Conservation (phyloP, 1,284 basidiomycete genomes). For the Boletus sp. region DNA sequence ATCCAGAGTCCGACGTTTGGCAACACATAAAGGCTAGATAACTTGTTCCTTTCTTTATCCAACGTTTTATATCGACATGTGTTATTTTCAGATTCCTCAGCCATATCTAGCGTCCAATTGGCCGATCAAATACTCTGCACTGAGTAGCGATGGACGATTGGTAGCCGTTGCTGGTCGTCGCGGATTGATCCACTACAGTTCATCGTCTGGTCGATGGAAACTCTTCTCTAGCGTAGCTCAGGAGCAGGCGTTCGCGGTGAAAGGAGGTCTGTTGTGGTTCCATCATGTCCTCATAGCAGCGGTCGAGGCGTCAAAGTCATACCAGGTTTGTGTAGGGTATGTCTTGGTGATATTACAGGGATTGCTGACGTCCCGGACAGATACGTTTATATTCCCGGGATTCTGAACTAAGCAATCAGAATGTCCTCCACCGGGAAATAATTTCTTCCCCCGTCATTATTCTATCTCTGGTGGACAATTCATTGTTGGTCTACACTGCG, state of each 20-base stretch:
- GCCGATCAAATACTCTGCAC: slow-evolving; percentile 92
- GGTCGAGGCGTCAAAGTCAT: slow-evolving; percentile 76
- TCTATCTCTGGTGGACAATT: slow-evolving; percentile 92
- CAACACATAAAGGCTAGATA: slow-evolving; percentile 81
- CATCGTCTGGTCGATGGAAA: slow-evolving; percentile 95
- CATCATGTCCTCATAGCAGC: slow-evolving; percentile 94
- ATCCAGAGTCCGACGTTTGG: slow-evolving; percentile 99
- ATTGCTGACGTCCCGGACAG: slow-evolving; percentile 31
- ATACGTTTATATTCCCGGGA: slow-evolving; percentile 96
- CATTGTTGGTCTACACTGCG: slow-evolving; percentile 94
- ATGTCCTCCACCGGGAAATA: slow-evolving; percentile 82
- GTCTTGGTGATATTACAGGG: not conserved
- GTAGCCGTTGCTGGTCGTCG: slow-evolving; percentile 92
- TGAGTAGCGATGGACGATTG: slow-evolving; percentile 88
- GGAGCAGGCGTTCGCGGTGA: slow-evolving; percentile 86
- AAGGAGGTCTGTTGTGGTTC: slow-evolving; percentile 96
- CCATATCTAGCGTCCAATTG: slow-evolving; percentile 89
- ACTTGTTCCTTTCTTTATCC: not conserved
- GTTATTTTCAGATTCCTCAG: slow-evolving; percentile 69
- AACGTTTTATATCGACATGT: not conserved
- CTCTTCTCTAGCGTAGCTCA: slow-evolving; percentile 82
- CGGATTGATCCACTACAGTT: slow-evolving; percentile 93
- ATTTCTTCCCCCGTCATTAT: slow-evolving; percentile 78
- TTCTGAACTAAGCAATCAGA: slow-evolving; percentile 82
- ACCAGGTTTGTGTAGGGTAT: slow-evolving; percentile 56